Conservation (phyloP, 1,139 yeast species). For the Suhomyces wounanorum region DNA sequence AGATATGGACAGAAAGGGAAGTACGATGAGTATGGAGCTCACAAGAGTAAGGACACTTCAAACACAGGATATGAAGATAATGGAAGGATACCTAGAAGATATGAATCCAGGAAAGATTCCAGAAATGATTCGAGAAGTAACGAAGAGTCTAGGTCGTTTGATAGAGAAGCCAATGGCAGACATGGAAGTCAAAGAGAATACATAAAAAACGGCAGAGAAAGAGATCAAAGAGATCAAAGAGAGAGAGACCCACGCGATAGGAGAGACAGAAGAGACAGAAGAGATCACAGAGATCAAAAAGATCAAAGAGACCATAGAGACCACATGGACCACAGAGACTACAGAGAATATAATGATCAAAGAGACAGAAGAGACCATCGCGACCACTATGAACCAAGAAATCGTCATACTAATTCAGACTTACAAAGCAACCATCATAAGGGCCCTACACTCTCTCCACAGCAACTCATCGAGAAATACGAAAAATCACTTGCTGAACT, state of each 20-base stretch:
- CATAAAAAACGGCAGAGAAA: background rate
- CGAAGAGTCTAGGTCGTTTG: background rate
- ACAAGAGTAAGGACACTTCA: background rate
- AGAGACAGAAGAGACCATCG: background rate
- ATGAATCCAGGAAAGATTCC: background rate
- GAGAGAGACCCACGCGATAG: conserved; percentile 1
- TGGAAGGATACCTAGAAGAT: background rate
- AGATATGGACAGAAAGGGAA: background rate
- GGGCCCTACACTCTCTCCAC: conserved; percentile 18
- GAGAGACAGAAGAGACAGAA: conserved; percentile 6
- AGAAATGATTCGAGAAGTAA: conserved; percentile 1
- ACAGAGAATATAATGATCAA: conserved; percentile 1
- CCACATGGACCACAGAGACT: background rate
- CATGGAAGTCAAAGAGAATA: background rate
- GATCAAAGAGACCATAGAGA: conserved; percentile 8
- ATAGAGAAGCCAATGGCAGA: background rate
- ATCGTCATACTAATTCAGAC: background rate
- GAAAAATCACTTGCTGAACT: conserved; percentile 26
- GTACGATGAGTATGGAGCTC: conserved; percentile 9
- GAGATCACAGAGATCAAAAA: conserved; percentile 8
- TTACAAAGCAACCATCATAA: background rate
- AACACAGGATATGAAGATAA: background rate
- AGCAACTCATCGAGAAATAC: conserved; percentile 23
- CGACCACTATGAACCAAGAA: conserved; percentile 7
- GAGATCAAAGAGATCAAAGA: conserved; percentile 4